A percentile compares a stretch with the other conserved stretches of the same genome.
These are phyloP conservation scores for Hymenoscyphus albidus DNA, from an alignment of 2,329 filamentous ascomycete species.

Conservation along the genomic window DNA sequence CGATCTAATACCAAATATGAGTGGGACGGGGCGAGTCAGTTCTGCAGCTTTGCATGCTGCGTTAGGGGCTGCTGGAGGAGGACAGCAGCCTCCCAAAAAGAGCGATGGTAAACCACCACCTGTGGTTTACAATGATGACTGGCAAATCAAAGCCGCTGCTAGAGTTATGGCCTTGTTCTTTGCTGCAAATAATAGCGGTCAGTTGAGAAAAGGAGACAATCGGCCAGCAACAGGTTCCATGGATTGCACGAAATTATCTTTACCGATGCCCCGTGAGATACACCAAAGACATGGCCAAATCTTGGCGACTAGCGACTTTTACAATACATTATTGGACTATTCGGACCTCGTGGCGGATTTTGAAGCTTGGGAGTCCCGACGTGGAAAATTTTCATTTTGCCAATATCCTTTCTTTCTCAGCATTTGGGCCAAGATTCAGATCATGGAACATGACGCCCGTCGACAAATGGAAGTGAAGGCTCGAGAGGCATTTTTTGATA, in stretches of 20 bases:
- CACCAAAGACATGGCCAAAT: constrained; percentile 58
- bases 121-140: constrained; percentile 73
- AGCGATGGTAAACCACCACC: constrained; percentile 52
- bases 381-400: constrained; percentile 78
- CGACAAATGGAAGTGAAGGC: constrained; percentile 88
- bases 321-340: constrained; percentile 81
- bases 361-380: constrained; percentile 76
- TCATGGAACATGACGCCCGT: constrained; percentile 81
- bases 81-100: constrained; percentile 46
- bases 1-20: constrained; percentile 70
- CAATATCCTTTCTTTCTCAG: constrained; percentile 90
- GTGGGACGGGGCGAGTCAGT: constrained; percentile 55
- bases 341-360: constrained; percentile 84
- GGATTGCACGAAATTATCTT: constrained; percentile 37
- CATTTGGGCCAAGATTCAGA: constrained; percentile 87
- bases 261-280: constrained; percentile 39
- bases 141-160: constrained; percentile 81
- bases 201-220: constrained; percentile 38
- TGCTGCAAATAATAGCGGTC: constrained; percentile 65
- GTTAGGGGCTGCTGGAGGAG: constrained; percentile 49
- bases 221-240: constrained; percentile 26
- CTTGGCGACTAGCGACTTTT: constrained; percentile 79
- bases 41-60: constrained; percentile 72
- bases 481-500: constrained; percentile 85
- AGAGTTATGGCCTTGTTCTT: constrained; percentile 79